Conservation (phyloP, 495 filamentous ascomycete species). For the Glarea lozoyensis region DNA sequence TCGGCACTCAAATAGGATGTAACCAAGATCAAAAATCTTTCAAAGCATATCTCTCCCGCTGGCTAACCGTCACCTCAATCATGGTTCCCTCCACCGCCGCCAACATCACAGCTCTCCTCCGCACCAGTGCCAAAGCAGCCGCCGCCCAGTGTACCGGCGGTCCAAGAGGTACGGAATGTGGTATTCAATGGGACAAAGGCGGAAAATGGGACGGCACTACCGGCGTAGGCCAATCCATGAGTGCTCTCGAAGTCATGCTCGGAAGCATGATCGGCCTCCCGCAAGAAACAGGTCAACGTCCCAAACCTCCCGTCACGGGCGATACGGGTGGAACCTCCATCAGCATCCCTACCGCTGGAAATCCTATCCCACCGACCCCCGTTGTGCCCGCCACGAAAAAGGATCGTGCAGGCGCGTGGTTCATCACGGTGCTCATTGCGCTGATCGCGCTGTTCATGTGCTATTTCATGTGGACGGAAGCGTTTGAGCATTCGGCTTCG, state of each 20-base stretch:
- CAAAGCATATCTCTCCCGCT: constrained; percentile 79
- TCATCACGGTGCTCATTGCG: constrained; percentile 40
- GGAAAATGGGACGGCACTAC: constrained; percentile 47
- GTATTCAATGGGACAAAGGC: constrained; percentile 58
- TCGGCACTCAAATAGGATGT: constrained; percentile 2
- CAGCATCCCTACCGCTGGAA: constrained; percentile 60
- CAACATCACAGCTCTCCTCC: constrained; percentile 51
- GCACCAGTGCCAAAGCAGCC: constrained; percentile 55
- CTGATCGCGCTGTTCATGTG: background rate
- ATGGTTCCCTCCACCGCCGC: constrained; percentile 58
- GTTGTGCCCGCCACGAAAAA: constrained; percentile 31
- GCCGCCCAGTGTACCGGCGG: constrained; percentile 62
- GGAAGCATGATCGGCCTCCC: constrained; percentile 43
- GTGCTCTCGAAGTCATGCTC: constrained; percentile 58
- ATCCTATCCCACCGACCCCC: constrained; percentile 7
- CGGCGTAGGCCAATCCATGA: constrained; percentile 62
- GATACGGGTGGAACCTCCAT: constrained; percentile 62
- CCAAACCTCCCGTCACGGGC: constrained; percentile 49
- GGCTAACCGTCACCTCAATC: constrained; percentile 62
- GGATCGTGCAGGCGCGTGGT: constrained; percentile 51
- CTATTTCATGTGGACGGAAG: constrained; percentile 8
- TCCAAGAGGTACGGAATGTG: constrained; percentile 47
- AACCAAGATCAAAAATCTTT: constrained; percentile 62
- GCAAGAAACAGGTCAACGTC: no score
- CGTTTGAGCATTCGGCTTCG: constrained; percentile 2